Percentiles rank a stretch among this genome's conserved stretches.
phyloP scores from a whole-genome alignment of 2,329 filamentous ascomycete genomes.

The Apiospora malaysiana region DNA sequence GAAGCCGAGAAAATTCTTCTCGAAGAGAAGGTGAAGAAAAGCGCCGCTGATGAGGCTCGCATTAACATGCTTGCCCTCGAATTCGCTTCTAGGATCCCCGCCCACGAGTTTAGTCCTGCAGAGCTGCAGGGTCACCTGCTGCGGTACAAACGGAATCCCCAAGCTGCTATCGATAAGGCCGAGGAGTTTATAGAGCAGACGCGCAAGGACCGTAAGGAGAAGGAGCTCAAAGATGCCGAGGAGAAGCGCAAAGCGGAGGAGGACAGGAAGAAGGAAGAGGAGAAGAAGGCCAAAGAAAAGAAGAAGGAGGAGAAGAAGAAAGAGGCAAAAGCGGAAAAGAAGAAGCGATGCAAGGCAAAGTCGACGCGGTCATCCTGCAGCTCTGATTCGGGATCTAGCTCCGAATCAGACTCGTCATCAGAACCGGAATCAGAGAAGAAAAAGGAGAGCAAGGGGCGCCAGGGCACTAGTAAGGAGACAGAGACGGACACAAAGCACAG shows the following conservation, averaged over 20 bases:
- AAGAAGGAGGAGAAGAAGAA: constrained; percentile 49
- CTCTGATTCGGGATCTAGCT: neutral
- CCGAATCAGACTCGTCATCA: neutral
- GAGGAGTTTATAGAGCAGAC: constrained; percentile 57
- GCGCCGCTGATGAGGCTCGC: constrained; percentile 44
- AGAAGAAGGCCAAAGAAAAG: constrained; percentile 52
- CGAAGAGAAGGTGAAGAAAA: constrained; percentile 40
- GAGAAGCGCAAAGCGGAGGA: constrained; percentile 38
- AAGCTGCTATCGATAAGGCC: constrained; percentile 52
- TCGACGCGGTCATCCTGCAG: neutral
- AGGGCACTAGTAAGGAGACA: neutral
- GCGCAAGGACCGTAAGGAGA: constrained; percentile 47
- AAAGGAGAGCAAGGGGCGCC: neutral
- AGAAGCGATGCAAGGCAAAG: neutral
- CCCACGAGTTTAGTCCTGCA: constrained; percentile 62
- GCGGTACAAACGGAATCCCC: constrained; percentile 59
- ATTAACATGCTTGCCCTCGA: constrained; percentile 52
- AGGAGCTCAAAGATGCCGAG: constrained; percentile 41
- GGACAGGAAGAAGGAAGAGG: constrained; percentile 35
- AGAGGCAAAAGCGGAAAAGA: constrained; percentile 36
- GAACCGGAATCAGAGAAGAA: neutral
- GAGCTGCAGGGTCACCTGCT: constrained; percentile 66
- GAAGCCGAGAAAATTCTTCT: constrained; percentile 37
- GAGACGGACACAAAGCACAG: neutral
- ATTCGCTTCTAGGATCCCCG: constrained; percentile 59